Percentiles rank a stretch among this genome's conserved stretches.
Evolutionary conservation across 192 early-diverging fungal species (phyloP).

Genomic region (Neocallimastix lanati): DNA sequence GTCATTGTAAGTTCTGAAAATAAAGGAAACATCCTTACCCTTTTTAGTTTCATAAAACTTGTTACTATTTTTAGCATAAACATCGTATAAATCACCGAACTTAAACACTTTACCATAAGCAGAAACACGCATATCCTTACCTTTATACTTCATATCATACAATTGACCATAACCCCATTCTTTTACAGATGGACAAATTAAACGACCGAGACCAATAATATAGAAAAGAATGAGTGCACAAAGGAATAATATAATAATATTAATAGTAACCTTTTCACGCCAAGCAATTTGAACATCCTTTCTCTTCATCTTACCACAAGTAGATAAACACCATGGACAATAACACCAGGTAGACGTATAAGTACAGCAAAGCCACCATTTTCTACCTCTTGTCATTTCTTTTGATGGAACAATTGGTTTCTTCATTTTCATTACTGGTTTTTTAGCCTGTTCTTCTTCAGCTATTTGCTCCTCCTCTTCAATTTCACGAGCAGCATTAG

Average conservation of each 20-base stretch:
- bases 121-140: not conserved
- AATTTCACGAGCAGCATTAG: not conserved
- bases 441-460: not conserved
- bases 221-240: constrained; percentile 69
- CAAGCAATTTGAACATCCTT: constrained; percentile 62
- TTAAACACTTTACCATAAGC: not conserved
- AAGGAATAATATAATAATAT: constrained; percentile 61
- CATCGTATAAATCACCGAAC: not conserved
- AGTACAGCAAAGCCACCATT: not conserved
- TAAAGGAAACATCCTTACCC: not conserved
- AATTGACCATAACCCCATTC: constrained; percentile 4
- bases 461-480: not conserved
- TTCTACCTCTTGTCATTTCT: not conserved
- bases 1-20: not conserved
- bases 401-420: not conserved
- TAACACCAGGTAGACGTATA: not conserved
- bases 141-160: not conserved
- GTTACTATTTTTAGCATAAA: not conserved
- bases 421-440: not conserved
- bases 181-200: constrained; percentile 55
- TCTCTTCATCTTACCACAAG: not conserved
- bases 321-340: not conserved
- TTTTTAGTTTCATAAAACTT: not conserved
- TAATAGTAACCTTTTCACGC: constrained; percentile 92
- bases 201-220: constrained; percentile 58